A percentile compares a stretch with the other conserved stretches of the same genome.
phyloP scores from a whole-genome alignment of 2,329 filamentous ascomycete genomes.

The Cyclaneusma minus region DNA sequence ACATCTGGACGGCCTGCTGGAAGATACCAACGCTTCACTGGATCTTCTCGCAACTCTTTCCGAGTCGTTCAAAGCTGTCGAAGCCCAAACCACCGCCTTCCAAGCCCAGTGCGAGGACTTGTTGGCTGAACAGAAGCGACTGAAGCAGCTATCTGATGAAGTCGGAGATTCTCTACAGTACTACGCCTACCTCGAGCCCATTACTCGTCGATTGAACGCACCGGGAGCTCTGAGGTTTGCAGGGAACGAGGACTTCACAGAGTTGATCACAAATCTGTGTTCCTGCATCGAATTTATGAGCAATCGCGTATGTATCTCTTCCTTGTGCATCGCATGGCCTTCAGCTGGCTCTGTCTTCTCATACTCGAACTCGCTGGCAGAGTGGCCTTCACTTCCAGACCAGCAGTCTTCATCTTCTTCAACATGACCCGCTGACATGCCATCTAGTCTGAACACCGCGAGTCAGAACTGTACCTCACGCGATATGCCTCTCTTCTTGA shows the following conservation, averaged over 20 bases:
- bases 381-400: constrained; percentile 1
- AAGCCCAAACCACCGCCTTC: constrained; percentile 84
- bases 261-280: constrained; percentile 78
- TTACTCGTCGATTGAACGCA: constrained; percentile 79
- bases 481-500: constrained; percentile 71
- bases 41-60: constrained; percentile 64
- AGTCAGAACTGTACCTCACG: constrained; percentile 75
- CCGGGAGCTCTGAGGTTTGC: constrained; percentile 79
- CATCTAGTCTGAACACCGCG: constrained; percentile 64
- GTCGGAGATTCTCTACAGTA: constrained; percentile 86
- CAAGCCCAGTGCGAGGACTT: constrained; percentile 84
- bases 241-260: constrained; percentile 67
- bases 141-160: constrained; percentile 66
- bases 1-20: constrained; percentile 66
- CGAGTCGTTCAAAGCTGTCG: constrained; percentile 74
- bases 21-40: constrained; percentile 62
- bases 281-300: constrained; percentile 89
- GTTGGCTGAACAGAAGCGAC: constrained; percentile 62
- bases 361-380: neutral
- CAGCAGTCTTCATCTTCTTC: neutral
- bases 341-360: neutral
- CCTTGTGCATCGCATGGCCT: neutral
- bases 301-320: constrained; percentile 52
- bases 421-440: neutral
- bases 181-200: constrained; percentile 84